Percentiles rank a stretch among this genome's conserved stretches.
phyloP scores from a whole-genome alignment of 2,329 filamentous ascomycete species.

The Verticillium longisporum region DNA sequence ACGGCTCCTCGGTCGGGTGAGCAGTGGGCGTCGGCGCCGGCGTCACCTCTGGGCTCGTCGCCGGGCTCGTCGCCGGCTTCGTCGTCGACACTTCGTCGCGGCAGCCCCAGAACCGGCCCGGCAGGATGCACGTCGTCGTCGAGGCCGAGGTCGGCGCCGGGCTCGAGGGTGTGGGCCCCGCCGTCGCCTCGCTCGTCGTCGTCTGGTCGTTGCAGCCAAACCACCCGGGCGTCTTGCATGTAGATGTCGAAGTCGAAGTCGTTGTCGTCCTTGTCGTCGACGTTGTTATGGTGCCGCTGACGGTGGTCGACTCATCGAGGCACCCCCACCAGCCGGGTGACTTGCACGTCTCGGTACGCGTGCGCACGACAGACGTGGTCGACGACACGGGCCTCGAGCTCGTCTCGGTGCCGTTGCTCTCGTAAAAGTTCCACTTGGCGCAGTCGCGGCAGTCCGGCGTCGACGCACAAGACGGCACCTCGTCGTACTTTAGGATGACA shows the following conservation, averaged over 20 bases:
- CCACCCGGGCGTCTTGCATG: constrained; percentile 57
- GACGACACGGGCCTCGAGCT: constrained; percentile 56
- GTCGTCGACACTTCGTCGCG: constrained; percentile 28
- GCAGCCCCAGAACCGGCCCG: constrained; percentile 52
- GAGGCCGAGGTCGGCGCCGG: constrained; percentile 11
- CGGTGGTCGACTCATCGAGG: constrained; percentile 55
- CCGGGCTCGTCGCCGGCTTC: constrained; percentile 2
- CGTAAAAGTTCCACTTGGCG: constrained; percentile 88
- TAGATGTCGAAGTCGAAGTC: constrained; percentile 41
- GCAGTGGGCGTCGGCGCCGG: constrained; percentile 22
- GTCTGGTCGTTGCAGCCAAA: constrained; percentile 57
- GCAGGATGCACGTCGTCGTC: constrained; percentile 39
- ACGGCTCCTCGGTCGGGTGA: constrained; percentile 14
- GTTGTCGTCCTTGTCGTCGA: constrained; percentile 39
- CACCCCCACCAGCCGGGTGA: constrained; percentile 92
- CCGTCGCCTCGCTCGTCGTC: constrained; percentile 21
- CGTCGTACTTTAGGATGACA: constrained; percentile 77
- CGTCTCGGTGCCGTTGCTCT: constrained; percentile 79
- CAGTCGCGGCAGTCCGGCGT: constrained; percentile 85
- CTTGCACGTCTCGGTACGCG: constrained; percentile 77
- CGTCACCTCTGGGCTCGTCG: constrained; percentile 19
- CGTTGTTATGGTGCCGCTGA: constrained; percentile 22
- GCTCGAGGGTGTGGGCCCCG: constrained; percentile 16
- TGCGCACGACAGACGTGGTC: constrained; percentile 52
- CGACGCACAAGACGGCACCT: constrained; percentile 66